Conservation (phyloP, 2,329 filamentous ascomycete species). For the Nannizziopsis barbatae region DNA sequence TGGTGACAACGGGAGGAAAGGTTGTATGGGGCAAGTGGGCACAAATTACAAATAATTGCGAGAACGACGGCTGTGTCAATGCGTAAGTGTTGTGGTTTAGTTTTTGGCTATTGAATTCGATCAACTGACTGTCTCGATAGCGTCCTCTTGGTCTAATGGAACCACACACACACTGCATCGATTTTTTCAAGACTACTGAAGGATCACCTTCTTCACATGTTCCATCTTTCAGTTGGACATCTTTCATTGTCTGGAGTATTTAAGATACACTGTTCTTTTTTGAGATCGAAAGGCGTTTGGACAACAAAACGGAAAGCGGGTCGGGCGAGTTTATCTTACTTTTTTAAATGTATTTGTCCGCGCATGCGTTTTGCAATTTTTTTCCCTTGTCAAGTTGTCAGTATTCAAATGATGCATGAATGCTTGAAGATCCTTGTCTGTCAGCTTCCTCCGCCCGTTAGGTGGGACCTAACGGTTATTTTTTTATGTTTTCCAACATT, state of each 20-base stretch:
- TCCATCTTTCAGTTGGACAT: not conserved
- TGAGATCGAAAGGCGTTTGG: slow-evolving; percentile 2
- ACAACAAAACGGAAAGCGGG: slow-evolving; percentile 1
- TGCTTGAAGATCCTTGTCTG: not conserved
- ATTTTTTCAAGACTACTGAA: not conserved
- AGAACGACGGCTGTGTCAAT: slow-evolving; percentile 54
- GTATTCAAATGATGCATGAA: not conserved
- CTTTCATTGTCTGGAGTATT: not conserved
- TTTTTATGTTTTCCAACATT: not conserved
- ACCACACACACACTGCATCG: too few species aligned
- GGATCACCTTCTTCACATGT: not conserved
- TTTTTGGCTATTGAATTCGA: not conserved
- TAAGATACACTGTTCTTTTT: not conserved
- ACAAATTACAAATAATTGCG: slow-evolving; percentile 47
- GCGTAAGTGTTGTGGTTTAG: slow-evolving; percentile 30
- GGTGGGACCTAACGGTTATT: not conserved
- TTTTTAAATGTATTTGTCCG: not conserved
- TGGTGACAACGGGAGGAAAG: slow-evolving; percentile 84
- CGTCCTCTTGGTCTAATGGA: slow-evolving; percentile 17
- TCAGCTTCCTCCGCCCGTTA: not conserved
- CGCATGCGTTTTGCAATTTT: not conserved
- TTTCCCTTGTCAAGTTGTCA: not conserved
- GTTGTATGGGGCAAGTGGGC: slow-evolving; percentile 85
- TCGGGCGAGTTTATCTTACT: not conserved
- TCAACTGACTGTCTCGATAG: slow-evolving; percentile 7